Percentiles rank a stretch among this genome's conserved stretches.
These are phyloP conservation scores for Posidonia australis DNA, from an alignment of 106 monocot species.

Conservation along the genomic window DNA sequence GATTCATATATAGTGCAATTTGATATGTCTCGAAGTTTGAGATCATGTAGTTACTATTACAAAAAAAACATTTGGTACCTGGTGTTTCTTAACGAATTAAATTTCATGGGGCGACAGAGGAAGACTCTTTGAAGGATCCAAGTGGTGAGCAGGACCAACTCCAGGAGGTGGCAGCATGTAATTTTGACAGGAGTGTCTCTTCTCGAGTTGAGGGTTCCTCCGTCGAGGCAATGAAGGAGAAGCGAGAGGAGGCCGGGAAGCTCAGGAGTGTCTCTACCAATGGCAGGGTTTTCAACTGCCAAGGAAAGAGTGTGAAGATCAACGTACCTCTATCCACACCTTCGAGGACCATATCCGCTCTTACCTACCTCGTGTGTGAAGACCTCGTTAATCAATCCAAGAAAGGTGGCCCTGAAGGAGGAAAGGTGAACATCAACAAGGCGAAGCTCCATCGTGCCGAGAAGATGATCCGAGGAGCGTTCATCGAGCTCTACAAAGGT, in stretches of 20 bases:
- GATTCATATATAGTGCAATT: too few relatives aligned
- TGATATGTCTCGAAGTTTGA: too few relatives aligned
- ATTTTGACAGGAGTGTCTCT: constrained; percentile 30
- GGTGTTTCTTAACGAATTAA: neutral
- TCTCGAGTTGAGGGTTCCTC: constrained; percentile 14
- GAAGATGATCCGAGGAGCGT: constrained; percentile 94
- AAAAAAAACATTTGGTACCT: too few relatives aligned
- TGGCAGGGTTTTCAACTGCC: constrained; percentile 40
- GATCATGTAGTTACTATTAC: too few relatives aligned
- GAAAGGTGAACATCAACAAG: constrained; percentile 58
- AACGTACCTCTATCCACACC: constrained; percentile 89
- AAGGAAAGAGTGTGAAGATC: constrained; percentile 76
- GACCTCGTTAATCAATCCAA: constrained; percentile 50
- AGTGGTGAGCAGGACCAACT: constrained; percentile 27
- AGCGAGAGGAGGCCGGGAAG: constrained; percentile 15
- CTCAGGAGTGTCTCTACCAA: constrained; percentile 44
- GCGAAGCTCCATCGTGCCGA: constrained; percentile 73
- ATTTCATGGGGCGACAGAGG: constrained; percentile 2
- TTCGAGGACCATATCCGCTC: constrained; percentile 71
- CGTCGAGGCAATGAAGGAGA: neutral
- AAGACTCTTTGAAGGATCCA: constrained; percentile 32
- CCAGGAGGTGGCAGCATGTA: constrained; percentile 23
- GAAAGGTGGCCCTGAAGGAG: constrained; percentile 26
- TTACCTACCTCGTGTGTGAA: constrained; percentile 47
- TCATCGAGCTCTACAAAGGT: constrained; percentile 85